Evolutionary conservation across 495 filamentous ascomycete genomes (phyloP), one percentile per base, ranked within the genome.

Genomic region (Penicillium canariense): DNA sequence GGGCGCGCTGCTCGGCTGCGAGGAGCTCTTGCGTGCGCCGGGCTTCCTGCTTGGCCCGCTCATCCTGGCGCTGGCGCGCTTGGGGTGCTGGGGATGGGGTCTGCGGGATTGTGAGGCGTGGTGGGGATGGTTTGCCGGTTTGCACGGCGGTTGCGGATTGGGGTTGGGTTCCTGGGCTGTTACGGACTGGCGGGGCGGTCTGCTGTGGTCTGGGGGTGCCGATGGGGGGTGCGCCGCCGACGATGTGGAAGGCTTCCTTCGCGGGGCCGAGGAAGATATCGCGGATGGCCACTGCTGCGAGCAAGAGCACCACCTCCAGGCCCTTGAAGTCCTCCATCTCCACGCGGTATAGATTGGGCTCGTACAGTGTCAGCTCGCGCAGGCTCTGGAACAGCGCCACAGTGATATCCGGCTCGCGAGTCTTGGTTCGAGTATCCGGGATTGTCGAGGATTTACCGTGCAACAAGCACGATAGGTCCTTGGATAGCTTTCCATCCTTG

Each of bases 291-390:
- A 88, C 83, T 1, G 91, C 87, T 23, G 85, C 78, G 4, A 98
- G 76, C n/a, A 98, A 65, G 3, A 97, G 68, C 0, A 93, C 88
- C 1, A 97, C 79, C 70, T 98, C 94, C 5, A 97, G 75, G 3
- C 94, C 94, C 69, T 97, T 98, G 52, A 86, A 83, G 69, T 98
- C 94, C 67, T 97, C 93, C 61, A 97, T 85, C 35, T 97, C 92
- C 4, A 97, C 88, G 1, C 94, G 78, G 40, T 87, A 85, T 25
- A 97, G 75, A 65, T 97, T 97, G 15, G 93, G 88, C 72, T 97
- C 87, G 72, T 96, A 96, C 35, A 98, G 74, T 12, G 93, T 95
- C 27, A 97, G 65, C 54, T 89, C 87, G 27, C 78, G 81, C 27
- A 88, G 67, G 0, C 75, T 71, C 30, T 78, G 70, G 75, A 93